Evolutionary conservation across 805 yeast species (phyloP).

Genomic region (Monosporozyma solicola): DNA sequence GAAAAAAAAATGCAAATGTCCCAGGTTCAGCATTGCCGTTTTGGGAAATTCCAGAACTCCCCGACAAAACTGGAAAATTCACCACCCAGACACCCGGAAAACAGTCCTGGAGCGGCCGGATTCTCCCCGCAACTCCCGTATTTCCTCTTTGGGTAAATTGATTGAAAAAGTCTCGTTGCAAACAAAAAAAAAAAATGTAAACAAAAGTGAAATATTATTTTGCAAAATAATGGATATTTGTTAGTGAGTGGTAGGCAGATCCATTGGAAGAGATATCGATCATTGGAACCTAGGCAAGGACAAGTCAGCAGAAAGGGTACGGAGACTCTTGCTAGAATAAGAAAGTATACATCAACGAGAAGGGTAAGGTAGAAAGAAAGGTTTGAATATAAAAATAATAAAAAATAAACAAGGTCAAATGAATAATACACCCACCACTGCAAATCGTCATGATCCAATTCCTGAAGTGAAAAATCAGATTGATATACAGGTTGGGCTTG

Average conservation of each 20-base stretch:
- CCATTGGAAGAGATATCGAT: background rate
- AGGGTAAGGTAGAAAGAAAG: too few species aligned
- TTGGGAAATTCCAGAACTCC: background rate
- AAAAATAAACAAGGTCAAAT: background rate
- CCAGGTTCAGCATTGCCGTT: background rate
- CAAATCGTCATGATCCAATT: conserved; percentile 4
- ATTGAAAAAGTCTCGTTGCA: background rate
- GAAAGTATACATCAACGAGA: too few species aligned
- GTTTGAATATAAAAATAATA: too few species aligned
- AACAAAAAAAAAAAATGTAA: background rate
- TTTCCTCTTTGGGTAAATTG: background rate
- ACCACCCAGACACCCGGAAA: background rate
- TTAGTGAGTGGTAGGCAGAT: background rate
- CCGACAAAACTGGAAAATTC: background rate
- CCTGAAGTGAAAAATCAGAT: conserved; percentile 15
- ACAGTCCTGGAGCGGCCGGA: background rate
- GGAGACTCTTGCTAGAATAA: too few species aligned
- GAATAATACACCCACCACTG: background rate
- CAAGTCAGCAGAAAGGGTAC: too few species aligned
- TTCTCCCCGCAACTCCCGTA: background rate
- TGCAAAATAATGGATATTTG: too few species aligned
- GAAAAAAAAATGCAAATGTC: too few species aligned
- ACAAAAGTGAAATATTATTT: background rate
- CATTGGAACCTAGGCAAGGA: too few species aligned
- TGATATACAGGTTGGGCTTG: conserved; percentile 68